These are phyloP conservation scores for Picea mariana DNA, from an alignment of 83 land plant species.

Conservation along the genomic window DNA sequence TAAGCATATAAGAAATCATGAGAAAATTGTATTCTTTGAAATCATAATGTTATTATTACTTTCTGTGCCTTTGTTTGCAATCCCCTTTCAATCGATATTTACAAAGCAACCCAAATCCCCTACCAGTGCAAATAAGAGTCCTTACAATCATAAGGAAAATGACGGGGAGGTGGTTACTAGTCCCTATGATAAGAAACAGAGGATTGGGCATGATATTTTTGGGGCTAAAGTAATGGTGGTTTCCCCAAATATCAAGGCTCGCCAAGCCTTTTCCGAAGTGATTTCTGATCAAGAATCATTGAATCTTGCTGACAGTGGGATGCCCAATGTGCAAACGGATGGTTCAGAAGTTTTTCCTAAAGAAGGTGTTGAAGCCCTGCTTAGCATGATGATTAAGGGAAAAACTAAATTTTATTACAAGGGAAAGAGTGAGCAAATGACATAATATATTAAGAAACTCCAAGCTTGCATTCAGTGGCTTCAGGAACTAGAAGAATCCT, in stretches of 20 bases:
- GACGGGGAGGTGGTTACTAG: slow-evolving; percentile 27
- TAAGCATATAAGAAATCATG: no score
- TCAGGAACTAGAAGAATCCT: slow-evolving; percentile 17
- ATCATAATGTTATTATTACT: no score
- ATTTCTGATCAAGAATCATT: slow-evolving; percentile 7
- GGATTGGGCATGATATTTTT: slow-evolving; percentile 27
- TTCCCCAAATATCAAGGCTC: slow-evolving; percentile 8
- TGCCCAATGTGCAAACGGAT: neutral
- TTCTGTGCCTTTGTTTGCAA: no score
- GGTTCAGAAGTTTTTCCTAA: slow-evolving; percentile 15
- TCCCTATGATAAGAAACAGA: slow-evolving; percentile 27
- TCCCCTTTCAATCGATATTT: neutral
- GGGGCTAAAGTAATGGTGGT: slow-evolving; percentile 15
- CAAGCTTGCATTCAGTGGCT: slow-evolving; percentile 21
- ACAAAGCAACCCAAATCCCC: slow-evolving; percentile 9
- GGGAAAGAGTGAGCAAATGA: slow-evolving; percentile 37
- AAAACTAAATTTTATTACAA: slow-evolving; percentile 68
- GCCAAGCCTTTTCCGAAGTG: slow-evolving; percentile 35
- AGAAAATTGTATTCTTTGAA: no score
- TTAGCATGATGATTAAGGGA: slow-evolving; percentile 67
- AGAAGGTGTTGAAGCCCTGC: slow-evolving; percentile 77
- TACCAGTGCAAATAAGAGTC: slow-evolving; percentile 4
- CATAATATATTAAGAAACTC: slow-evolving; percentile 23
- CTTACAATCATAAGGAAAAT: slow-evolving; percentile 27
- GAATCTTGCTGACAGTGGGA: slow-evolving; percentile 9